These are phyloP conservation scores for Sanguinoderma infundibulare DNA, from an alignment of 1,284 basidiomycete species.

Conservation along the genomic window DNA sequence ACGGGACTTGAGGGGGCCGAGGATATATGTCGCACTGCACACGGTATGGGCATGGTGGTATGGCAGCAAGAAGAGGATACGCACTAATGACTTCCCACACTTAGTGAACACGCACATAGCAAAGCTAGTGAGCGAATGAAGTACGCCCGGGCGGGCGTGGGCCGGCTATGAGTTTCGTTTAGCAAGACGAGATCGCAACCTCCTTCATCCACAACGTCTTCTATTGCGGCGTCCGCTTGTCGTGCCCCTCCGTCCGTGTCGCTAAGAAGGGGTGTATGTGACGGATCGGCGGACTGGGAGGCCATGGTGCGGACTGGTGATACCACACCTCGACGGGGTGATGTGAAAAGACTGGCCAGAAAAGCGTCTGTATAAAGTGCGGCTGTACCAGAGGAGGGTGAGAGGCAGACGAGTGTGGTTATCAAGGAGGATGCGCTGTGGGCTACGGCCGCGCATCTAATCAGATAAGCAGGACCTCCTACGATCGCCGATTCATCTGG, in stretches of 20 bases:
- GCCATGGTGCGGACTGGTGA: constrained; percentile 14
- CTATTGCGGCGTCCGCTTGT: constrained; percentile 7
- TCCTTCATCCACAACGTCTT: constrained; percentile 22
- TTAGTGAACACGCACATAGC: constrained; percentile 75
- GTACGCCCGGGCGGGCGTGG: constrained; percentile 41
- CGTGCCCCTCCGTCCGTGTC: background rate
- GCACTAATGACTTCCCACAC: constrained; percentile 78
- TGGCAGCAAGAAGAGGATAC: constrained; percentile 27
- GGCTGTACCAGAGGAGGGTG: background rate
- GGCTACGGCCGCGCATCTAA: constrained; percentile 14
- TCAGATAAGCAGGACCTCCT: constrained; percentile 14
- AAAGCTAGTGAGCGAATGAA: constrained; percentile 65
- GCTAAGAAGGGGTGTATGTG: constrained; percentile 4
- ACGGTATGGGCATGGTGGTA: background rate
- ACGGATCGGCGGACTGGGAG: constrained; percentile 8
- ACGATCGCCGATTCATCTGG: constrained; percentile 1
- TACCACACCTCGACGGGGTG: background rate
- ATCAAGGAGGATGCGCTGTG: background rate
- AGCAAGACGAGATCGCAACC: constrained; percentile 24
- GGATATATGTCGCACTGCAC: constrained; percentile 66
- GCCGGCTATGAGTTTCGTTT: constrained; percentile 11
- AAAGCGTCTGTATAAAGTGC: background rate
- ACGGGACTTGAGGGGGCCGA: constrained; percentile 77
- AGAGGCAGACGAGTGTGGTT: background rate
- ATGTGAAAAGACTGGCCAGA: background rate